These are phyloP conservation scores for Cyclospora cayetanensis DNA, from an alignment of 169 alveolate species.

Conservation along the genomic window DNA sequence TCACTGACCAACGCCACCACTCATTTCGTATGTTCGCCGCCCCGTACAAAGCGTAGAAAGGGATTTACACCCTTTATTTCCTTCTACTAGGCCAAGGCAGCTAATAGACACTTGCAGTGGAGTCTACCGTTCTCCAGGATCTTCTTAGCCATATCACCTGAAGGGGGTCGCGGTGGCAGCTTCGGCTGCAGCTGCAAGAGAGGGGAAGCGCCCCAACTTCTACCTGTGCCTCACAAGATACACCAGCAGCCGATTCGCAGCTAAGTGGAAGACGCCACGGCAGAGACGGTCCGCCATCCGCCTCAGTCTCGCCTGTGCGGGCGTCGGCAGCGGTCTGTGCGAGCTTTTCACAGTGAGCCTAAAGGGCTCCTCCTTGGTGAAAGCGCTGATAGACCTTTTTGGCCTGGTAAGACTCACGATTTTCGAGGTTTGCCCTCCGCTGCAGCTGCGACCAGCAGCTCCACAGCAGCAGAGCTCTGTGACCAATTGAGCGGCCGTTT, in stretches of 20 bases:
- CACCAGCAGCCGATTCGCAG: not conserved
- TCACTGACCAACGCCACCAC: conserved; percentile 50
- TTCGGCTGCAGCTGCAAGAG: conserved; percentile 24
- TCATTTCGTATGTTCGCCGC: not conserved
- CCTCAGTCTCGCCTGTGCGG: not conserved
- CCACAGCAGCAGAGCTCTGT: not conserved
- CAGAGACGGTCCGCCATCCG: not conserved
- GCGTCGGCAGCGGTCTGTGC: conserved; percentile 4
- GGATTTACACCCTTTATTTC: not conserved
- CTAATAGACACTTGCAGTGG: not conserved
- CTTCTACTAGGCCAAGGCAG: not conserved
- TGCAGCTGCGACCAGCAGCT: conserved; percentile 8
- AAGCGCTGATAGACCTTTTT: not conserved
- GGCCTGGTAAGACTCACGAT: not conserved
- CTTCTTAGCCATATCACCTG: not conserved
- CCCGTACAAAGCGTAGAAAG: not conserved
- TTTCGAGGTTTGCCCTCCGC: not conserved
- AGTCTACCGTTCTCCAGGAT: not conserved
- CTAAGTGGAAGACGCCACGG: not conserved
- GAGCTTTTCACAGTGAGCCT: not conserved
- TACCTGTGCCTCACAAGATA: not conserved
- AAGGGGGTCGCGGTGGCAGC: not conserved
- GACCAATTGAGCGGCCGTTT: not conserved
- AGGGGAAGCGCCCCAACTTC: not conserved
- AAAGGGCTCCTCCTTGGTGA: not conserved